Evolutionary conservation across 805 yeast genomes (phyloP).

Genomic region (Yamadazyma sp.): DNA sequence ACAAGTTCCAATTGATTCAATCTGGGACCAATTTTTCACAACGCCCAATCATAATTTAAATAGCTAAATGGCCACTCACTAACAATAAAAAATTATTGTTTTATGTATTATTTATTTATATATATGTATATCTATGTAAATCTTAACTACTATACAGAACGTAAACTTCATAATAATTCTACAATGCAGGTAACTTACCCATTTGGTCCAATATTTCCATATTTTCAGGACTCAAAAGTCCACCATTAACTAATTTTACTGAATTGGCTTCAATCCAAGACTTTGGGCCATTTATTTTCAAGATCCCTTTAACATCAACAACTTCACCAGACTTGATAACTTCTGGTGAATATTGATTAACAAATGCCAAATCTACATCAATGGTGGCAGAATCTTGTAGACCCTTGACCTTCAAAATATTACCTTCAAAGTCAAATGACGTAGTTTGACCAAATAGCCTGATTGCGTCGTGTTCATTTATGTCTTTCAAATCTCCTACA

Average conservation of each 20-base stretch:
- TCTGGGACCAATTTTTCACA: conserved; percentile 66
- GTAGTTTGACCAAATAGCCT: conserved; percentile 5
- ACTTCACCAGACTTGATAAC: conserved; percentile 6
- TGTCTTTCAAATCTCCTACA: not conserved
- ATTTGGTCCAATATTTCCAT: not conserved
- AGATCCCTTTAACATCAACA: conserved; percentile 4
- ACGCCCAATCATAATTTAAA: no score
- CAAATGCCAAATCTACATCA: conserved; percentile 1
- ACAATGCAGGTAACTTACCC: no score
- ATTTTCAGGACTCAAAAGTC: conserved; percentile 1
- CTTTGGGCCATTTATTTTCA: no score
- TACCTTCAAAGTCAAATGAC: conserved; percentile 1
- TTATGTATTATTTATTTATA: no score
- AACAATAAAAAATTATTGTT: no score
- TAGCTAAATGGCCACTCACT: no score
- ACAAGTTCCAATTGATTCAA: conserved; percentile 61
- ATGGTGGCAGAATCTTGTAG: not conserved
- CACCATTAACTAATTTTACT: no score
- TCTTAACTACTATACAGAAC: no score
- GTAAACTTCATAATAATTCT: no score
- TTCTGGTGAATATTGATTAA: conserved; percentile 1
- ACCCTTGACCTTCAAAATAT: conserved; percentile 1
- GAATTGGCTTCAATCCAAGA: no score
- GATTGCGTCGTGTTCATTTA: not conserved
- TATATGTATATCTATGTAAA: no score